Conservation (phyloP, 78 protist species). For the Guillardia theta region DNA sequence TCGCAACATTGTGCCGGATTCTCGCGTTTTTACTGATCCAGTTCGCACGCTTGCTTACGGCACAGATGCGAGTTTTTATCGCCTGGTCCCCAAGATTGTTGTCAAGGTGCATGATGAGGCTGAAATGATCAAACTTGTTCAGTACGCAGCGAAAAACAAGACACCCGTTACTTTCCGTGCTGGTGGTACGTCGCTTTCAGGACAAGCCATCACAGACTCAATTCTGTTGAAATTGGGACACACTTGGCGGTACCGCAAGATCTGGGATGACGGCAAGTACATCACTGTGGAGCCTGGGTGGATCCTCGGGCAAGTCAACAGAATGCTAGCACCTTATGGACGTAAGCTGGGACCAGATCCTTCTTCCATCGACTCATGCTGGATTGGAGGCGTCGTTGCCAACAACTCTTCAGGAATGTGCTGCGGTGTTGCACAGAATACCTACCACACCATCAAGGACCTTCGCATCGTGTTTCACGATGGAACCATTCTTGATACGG, state of each 20-base stretch:
- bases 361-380: slow-evolving; percentile 47
- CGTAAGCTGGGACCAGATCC: slow-evolving; percentile 62
- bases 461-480: slow-evolving; percentile 41
- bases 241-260: slow-evolving; percentile 24
- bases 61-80: slow-evolving; percentile 53
- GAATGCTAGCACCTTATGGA: slow-evolving; percentile 9
- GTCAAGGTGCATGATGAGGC: slow-evolving; percentile 42
- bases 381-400: slow-evolving; percentile 60
- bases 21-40: slow-evolving; percentile 39
- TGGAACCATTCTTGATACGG: slow-evolving; percentile 57
- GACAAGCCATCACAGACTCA: slow-evolving; percentile 58
- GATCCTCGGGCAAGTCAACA: slow-evolving; percentile 46
- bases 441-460: slow-evolving; percentile 57
- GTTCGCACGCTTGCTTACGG: slow-evolving; percentile 51
- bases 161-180: slow-evolving; percentile 63
- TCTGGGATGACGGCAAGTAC: slow-evolving; percentile 7
- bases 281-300: slow-evolving; percentile 30
- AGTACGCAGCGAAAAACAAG: background rate
- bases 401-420: slow-evolving; percentile 66
- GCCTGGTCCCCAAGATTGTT: slow-evolving; percentile 45
- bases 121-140: slow-evolving; percentile 22
- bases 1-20: background rate
- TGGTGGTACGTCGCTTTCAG: slow-evolving; percentile 58
- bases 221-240: slow-evolving; percentile 43
- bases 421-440: slow-evolving; percentile 54